Conservation (phyloP, 2,329 filamentous ascomycete genomes). For the Curvularia sp. region DNA sequence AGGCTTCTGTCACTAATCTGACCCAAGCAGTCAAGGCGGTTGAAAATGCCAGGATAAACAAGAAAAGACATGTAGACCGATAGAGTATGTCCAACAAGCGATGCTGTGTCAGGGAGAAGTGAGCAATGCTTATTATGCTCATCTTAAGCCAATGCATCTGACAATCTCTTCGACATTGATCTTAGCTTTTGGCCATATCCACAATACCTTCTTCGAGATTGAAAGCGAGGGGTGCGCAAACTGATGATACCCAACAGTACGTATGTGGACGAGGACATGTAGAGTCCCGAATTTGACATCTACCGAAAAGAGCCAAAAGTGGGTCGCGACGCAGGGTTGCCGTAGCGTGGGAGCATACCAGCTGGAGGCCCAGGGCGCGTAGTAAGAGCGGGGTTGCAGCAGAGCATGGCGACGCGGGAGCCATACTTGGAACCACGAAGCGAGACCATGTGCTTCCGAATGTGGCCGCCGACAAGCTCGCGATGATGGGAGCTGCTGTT, state of each 20-base stretch:
- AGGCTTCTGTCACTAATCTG: constrained; percentile 20
- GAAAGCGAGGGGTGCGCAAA: constrained; percentile 38
- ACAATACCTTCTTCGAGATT: constrained; percentile 44
- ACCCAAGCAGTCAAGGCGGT: constrained; percentile 26
- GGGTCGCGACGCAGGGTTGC: constrained; percentile 36
- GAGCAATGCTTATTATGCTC: constrained; percentile 34
- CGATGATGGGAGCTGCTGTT: constrained; percentile 87
- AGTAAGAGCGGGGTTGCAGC: constrained; percentile 89
- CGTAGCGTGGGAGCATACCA: constrained; percentile 58
- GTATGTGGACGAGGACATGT: constrained; percentile 31
- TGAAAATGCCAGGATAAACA: constrained; percentile 43
- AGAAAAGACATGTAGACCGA: constrained; percentile 35
- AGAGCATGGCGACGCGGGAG: constrained; percentile 97
- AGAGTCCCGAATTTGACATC: constrained; percentile 14
- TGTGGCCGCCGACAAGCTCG: constrained; percentile 90
- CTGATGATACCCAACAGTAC: constrained; percentile 41
- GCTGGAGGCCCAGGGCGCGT: constrained; percentile 87
- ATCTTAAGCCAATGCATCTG: constrained; percentile 42
- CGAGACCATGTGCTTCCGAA: constrained; percentile 98
- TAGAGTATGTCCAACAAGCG: constrained; percentile 36
- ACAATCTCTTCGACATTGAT: constrained; percentile 44
- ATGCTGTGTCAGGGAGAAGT: constrained; percentile 36
- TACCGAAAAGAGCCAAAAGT: constrained; percentile 44
- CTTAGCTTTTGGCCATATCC: constrained; percentile 43
- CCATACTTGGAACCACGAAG: constrained; percentile 98